Conservation (phyloP, 1,139 yeast genomes). For the Saccharomycopsis hybrid region DNA sequence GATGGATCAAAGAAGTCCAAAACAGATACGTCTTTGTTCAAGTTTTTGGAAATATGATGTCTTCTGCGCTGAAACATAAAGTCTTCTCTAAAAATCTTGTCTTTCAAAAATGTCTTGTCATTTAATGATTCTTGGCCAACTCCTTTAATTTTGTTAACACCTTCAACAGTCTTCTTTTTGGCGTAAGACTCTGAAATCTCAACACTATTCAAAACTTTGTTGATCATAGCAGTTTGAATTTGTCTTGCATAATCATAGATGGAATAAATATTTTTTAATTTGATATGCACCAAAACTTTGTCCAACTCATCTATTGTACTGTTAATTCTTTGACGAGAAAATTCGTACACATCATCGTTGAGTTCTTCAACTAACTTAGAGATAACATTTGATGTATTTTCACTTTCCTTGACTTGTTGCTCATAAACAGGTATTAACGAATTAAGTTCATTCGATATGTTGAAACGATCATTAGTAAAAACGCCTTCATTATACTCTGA, state of each 20-base stretch:
- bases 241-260: slow-evolving; percentile 64
- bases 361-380: slow-evolving; percentile 58
- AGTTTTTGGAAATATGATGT: slow-evolving; percentile 55
- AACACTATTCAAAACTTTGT: slow-evolving; percentile 59
- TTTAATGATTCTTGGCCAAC: slow-evolving; percentile 56
- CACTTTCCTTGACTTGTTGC: slow-evolving; percentile 44
- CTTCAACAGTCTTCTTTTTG: slow-evolving; percentile 46
- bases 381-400: slow-evolving; percentile 50
- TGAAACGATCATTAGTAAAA: slow-evolving; percentile 42
- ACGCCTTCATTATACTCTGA: slow-evolving; percentile 55
- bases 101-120: slow-evolving; percentile 48
- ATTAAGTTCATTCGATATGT: slow-evolving; percentile 40
- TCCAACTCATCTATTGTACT: slow-evolving; percentile 52
- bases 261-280: slow-evolving; percentile 57
- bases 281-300: slow-evolving; percentile 39
- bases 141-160: slow-evolving; percentile 57
- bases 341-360: slow-evolving; percentile 53
- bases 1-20: slow-evolving; percentile 76
- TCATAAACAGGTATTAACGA: slow-evolving; percentile 62
- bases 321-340: slow-evolving; percentile 49
- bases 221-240: slow-evolving; percentile 64
- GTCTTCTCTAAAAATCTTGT: slow-evolving; percentile 66
- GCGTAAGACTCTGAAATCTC: slow-evolving; percentile 62
- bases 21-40: slow-evolving; percentile 54
- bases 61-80: slow-evolving; percentile 77